These are phyloP conservation scores for Cytospora leucostoma DNA, from an alignment of 2,329 filamentous ascomycete genomes.

Conservation along the genomic window DNA sequence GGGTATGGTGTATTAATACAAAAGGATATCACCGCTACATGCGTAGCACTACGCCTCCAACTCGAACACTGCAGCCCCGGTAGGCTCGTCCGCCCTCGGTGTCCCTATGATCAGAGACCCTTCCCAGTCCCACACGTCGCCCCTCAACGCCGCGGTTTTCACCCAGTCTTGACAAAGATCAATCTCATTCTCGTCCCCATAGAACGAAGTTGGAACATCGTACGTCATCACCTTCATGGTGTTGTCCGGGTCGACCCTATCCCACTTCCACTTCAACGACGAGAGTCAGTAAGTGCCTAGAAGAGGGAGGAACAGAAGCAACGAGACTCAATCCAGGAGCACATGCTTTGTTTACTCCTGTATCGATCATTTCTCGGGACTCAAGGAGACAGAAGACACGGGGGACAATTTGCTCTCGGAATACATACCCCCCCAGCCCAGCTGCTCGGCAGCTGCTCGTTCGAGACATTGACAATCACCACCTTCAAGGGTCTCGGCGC, in stretches of 20 bases:
- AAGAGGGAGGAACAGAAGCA: too few relatives aligned
- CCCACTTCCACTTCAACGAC: conserved; percentile 34
- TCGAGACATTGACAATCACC: conserved; percentile 37
- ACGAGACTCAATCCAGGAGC: too few relatives aligned
- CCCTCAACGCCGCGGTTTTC: conserved; percentile 43
- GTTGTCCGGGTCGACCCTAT: conserved; percentile 37
- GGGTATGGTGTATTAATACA: not conserved
- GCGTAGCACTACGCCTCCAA: conserved; percentile 7
- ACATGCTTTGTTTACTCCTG: too few relatives aligned
- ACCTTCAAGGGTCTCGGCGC: conserved; percentile 33
- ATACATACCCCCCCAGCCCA: conserved; percentile 29
- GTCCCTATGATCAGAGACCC: not conserved
- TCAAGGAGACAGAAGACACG: too few relatives aligned
- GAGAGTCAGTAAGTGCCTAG: too few relatives aligned
- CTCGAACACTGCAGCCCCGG: conserved; percentile 2
- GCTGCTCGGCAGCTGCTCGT: conserved; percentile 28
- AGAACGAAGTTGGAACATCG: conserved; percentile 43
- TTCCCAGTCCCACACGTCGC: conserved; percentile 43
- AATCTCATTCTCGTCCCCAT: conserved; percentile 40
- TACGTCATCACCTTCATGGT: conserved; percentile 43
- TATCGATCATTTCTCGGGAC: too few relatives aligned
- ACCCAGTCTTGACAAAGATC: conserved; percentile 45
- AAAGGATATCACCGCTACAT: not conserved
- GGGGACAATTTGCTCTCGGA: too few relatives aligned
- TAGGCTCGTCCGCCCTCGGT: not conserved